phyloP scores from a whole-genome alignment of 805 yeast species.

The Torulaspora delbrueckii region DNA sequence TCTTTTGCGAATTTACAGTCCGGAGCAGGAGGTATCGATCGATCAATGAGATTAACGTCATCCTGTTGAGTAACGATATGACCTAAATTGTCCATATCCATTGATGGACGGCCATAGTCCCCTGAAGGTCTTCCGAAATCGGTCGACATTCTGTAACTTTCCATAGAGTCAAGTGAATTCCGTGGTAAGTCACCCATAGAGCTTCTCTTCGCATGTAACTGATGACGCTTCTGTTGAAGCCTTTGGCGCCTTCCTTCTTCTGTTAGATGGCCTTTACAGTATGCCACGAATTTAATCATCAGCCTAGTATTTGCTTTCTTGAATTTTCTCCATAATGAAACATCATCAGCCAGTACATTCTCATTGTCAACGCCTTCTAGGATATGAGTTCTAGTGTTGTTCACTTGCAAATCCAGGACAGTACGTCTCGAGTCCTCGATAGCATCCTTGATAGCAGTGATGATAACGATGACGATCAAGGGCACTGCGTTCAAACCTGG shows the following conservation, averaged over 20 bases:
- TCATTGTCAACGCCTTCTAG: slow-evolving; percentile 50
- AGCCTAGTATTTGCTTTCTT: slow-evolving; percentile 48
- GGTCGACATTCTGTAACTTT: slow-evolving; percentile 30
- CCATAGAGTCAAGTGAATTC: slow-evolving; percentile 38
- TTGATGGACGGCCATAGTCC: slow-evolving; percentile 35
- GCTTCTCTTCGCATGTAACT: slow-evolving; percentile 25
- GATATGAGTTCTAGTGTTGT: slow-evolving; percentile 68
- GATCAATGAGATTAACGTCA: slow-evolving; percentile 51
- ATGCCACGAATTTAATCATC: slow-evolving; percentile 25
- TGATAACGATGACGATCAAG: slow-evolving; percentile 65
- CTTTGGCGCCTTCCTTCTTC: slow-evolving; percentile 37
- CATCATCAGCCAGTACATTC: slow-evolving; percentile 58
- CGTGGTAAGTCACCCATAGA: slow-evolving; percentile 31
- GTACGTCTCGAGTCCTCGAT: slow-evolving; percentile 77
- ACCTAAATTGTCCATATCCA: slow-evolving; percentile 45
- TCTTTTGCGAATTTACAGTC: slow-evolving; percentile 35
- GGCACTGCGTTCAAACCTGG: slow-evolving; percentile 77
- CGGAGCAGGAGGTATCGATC: slow-evolving; percentile 44
- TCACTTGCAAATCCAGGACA: slow-evolving; percentile 63
- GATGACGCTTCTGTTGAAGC: slow-evolving; percentile 33
- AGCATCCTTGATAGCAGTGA: slow-evolving; percentile 77
- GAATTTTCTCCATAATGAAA: slow-evolving; percentile 64
- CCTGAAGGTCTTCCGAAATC: slow-evolving; percentile 27
- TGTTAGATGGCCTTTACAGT: slow-evolving; percentile 30
- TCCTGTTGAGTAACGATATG: slow-evolving; percentile 55